These are phyloP conservation scores for Plectranthus barbatus DNA, from an alignment of 257 asterid species.

Conservation along the genomic window DNA sequence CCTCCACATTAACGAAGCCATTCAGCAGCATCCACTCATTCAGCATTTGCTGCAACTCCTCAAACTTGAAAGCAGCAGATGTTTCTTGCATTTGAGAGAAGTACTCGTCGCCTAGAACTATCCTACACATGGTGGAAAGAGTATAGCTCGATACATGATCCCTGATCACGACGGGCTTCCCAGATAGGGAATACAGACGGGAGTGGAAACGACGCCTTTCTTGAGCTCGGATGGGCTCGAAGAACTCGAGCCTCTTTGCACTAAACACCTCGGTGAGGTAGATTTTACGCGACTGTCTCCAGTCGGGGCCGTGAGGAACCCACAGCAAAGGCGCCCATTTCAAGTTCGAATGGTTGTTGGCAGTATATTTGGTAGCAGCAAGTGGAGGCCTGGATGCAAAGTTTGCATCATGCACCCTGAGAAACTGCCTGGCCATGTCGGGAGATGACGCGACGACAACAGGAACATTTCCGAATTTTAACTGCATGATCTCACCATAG, in stretches of 20 bases:
- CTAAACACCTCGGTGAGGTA: constrained; percentile 7
- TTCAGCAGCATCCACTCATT: constrained; percentile 27
- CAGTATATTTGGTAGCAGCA: constrained; percentile 23
- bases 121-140: constrained; percentile 11
- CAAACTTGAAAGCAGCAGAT: not conserved
- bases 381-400: constrained; percentile 28
- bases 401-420: constrained; percentile 12
- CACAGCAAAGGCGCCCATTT: constrained; percentile 6
- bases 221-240: constrained; percentile 15
- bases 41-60: constrained; percentile 18
- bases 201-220: constrained; percentile 17
- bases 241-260: constrained; percentile 9
- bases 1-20: constrained; percentile 30
- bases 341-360: constrained; percentile 17
- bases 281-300: constrained; percentile 21
- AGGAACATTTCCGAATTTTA: constrained; percentile 29
- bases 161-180: constrained; percentile 19
- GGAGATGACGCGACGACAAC: constrained; percentile 39
- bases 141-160: constrained; percentile 7
- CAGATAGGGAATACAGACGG: constrained; percentile 1
- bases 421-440: constrained; percentile 34
- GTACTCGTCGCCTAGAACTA: constrained; percentile 10
- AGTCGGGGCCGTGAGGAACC: constrained; percentile 24
- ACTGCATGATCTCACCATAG: constrained; percentile 39
- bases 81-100: not conserved